A percentile compares a stretch with the other conserved stretches of the same genome.
These are phyloP conservation scores for Rhizopus sp. DNA, from an alignment of 371 early-diverging fungal species.

Conservation along the genomic window DNA sequence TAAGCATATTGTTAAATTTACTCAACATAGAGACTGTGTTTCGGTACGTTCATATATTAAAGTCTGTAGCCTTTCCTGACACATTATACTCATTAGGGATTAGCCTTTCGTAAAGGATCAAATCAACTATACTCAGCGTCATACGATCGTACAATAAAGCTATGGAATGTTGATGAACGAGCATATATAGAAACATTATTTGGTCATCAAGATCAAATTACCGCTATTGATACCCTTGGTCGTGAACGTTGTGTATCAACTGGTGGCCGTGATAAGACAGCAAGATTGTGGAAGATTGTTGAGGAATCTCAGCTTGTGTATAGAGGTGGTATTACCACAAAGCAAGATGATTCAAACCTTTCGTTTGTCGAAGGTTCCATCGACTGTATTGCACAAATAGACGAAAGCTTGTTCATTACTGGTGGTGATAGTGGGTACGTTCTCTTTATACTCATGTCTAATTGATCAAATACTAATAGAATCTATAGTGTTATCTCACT, in stretches of 20 bases:
- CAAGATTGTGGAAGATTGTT: slow-evolving; percentile 92
- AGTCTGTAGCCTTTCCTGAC: not conserved
- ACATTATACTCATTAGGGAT: slow-evolving; percentile 48
- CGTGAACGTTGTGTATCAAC: slow-evolving; percentile 92
- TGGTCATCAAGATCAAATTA: slow-evolving; percentile 94
- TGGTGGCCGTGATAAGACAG: slow-evolving; percentile 90
- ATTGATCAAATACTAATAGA: not conserved
- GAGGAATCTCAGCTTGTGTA: slow-evolving; percentile 94
- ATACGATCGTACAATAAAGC: slow-evolving; percentile 90
- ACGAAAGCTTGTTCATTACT: slow-evolving; percentile 87
- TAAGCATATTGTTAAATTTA: slow-evolving; percentile 71
- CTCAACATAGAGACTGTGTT: slow-evolving; percentile 91
- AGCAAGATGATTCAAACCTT: slow-evolving; percentile 29
- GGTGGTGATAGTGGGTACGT: slow-evolving; percentile 87
- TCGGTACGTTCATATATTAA: slow-evolving; percentile 43
- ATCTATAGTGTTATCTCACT: slow-evolving; percentile 65
- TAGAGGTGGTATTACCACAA: slow-evolving; percentile 75
- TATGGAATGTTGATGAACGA: slow-evolving; percentile 93
- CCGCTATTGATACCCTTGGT: slow-evolving; percentile 74
- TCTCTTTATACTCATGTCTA: not conserved
- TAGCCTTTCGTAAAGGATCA: slow-evolving; percentile 81
- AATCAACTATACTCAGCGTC: slow-evolving; percentile 93
- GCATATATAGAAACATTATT: slow-evolving; percentile 95
- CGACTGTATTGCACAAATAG: slow-evolving; percentile 88
- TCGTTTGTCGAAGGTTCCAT: slow-evolving; percentile 71